Conservation (phyloP, 345 rosid species). For the Arabidopsis arenosa region DNA sequence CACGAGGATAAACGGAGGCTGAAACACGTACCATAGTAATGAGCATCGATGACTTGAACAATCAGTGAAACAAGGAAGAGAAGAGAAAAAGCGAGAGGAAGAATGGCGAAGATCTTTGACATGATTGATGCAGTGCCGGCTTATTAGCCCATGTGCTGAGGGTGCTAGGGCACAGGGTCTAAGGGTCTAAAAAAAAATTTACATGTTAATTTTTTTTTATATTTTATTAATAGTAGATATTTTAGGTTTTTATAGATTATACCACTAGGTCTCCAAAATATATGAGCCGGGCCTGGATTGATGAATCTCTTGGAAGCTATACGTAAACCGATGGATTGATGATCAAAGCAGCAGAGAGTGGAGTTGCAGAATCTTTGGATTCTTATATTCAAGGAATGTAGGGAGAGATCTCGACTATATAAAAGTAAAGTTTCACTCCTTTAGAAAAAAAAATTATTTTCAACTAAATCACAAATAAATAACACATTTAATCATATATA, state of each 20-base stretch:
- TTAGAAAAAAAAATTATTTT: no score
- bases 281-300: no score
- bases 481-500: no score
- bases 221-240: no score
- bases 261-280: no score
- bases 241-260: no score
- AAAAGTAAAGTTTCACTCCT: no score
- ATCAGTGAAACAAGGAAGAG: conserved; percentile 15
- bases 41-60: conserved; percentile 34
- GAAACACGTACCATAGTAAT: conserved; percentile 37
- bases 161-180: no score
- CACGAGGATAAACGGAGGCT: not conserved
- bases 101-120: not conserved
- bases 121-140: conserved; percentile 26
- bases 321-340: not conserved
- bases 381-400: conserved; percentile 5
- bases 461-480: no score
- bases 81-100: conserved; percentile 3
- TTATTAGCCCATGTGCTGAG: no score
- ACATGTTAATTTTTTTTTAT: no score
- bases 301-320: conserved; percentile 16
- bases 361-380: conserved; percentile 15
- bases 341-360: conserved; percentile 32
- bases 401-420: conserved; percentile 23
- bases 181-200: no score